Evolutionary conservation across 176 grass and related monocot genomes (phyloP), one percentile per base, ranked within the genome.

Genomic region (Panicum miliaceum): DNA sequence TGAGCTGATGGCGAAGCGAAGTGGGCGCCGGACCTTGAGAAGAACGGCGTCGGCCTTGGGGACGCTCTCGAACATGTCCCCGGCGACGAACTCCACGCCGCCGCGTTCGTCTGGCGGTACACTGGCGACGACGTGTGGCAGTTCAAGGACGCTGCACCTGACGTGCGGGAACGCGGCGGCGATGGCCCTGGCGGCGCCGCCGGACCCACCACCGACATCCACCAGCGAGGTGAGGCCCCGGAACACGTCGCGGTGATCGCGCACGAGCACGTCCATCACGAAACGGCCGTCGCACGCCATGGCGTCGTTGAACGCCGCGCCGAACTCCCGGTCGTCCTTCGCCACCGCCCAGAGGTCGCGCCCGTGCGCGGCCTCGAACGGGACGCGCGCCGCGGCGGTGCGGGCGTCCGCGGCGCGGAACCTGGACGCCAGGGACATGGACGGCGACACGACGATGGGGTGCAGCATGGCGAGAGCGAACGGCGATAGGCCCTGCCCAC

Each of bases 381-480:
- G 88, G 51, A 81, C 81, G 25, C 83, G 46, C 77, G 82, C 51
- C 5, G 40, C 45, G 48, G 34, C 27, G 26, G 34, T 15, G 12
- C 8, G 52, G 38, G 51, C 71, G 48, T 78, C 27, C 10, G 26
- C 36, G 58, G 19, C 57, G 68, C 78, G 71, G 73, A 94, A 92
- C 87, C 90, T 92, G 14, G 84, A 82, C 50, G 80, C 85, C 60
- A 94, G 82, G 5, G 83, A 82, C 50, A 90, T 61, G 58, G 84
- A 88, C 42, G 90, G 87, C 1, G 73, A 71, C 54, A 92, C 71
- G 34, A 88, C 9, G 65, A 76, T 29, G 5, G 92, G 92, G 50
- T 92, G 84, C 61, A 94, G 73, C 84, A 85, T 85, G 71, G 84
- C 71, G 26, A 72, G 81, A 38, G 83, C 87, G 82, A 94, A 92